phyloP scores from a whole-genome alignment of 2,329 filamentous ascomycete species.

The Pseudogymnoascus sp. region DNA sequence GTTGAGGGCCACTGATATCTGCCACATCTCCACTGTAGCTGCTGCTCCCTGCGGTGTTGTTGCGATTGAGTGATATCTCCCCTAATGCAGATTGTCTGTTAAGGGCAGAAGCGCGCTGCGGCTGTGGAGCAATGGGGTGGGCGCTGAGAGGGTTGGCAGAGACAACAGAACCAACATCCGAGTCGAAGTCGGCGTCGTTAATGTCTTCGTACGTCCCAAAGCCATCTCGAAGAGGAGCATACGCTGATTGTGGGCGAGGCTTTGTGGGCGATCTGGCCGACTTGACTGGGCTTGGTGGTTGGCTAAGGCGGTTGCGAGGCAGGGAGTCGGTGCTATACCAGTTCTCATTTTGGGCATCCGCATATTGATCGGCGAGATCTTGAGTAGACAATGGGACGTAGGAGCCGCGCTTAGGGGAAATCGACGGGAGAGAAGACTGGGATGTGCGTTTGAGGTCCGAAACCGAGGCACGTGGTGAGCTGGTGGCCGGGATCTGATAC shows the following conservation, averaged over 20 bases:
- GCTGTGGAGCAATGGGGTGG: not conserved
- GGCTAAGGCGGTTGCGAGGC: not conserved
- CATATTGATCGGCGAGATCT: not conserved
- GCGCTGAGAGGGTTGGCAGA: slow-evolving; percentile 6
- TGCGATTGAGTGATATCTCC: slow-evolving; percentile 5
- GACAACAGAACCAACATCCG: not conserved
- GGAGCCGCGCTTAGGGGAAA: slow-evolving; percentile 3
- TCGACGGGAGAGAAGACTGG: slow-evolving; percentile 19
- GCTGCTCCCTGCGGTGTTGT: not conserved
- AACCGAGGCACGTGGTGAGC: slow-evolving; percentile 38
- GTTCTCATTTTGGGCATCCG: slow-evolving; percentile 1
- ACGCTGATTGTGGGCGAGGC: not conserved
- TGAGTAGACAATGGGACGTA: not conserved
- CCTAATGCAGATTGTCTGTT: not conserved
- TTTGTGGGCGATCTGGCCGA: not conserved
- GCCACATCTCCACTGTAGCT: not conserved
- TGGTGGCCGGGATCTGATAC: slow-evolving; percentile 41
- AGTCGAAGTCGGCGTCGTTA: not conserved
- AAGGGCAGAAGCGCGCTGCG: not conserved
- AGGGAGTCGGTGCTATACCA: slow-evolving; percentile 3
- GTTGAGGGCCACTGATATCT: slow-evolving; percentile 1
- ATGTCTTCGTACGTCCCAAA: slow-evolving; percentile 9
- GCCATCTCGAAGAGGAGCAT: not conserved
- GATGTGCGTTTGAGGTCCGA: slow-evolving; percentile 42
- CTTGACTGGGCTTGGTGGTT: not conserved